phyloP scores from a whole-genome alignment of 1,284 basidiomycete genomes.

The Cryptococcus depauperatus region DNA sequence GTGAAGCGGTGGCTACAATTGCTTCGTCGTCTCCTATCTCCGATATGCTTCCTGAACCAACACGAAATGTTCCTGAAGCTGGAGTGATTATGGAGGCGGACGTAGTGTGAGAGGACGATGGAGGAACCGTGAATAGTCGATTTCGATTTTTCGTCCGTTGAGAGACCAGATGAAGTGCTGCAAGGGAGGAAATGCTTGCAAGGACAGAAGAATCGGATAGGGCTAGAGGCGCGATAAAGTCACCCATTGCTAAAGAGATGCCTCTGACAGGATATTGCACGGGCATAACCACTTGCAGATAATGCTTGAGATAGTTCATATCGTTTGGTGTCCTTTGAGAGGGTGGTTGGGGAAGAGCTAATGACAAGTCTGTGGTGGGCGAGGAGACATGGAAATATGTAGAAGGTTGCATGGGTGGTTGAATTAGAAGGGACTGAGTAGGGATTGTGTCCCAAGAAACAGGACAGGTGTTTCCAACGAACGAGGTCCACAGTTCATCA shows the following conservation, averaged over 20 bases:
- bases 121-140: background rate
- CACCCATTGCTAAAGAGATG: slow-evolving; percentile 10
- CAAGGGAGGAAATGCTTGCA: slow-evolving; percentile 16
- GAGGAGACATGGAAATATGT: slow-evolving; percentile 6
- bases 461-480: slow-evolving; percentile 1
- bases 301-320: slow-evolving; percentile 25
- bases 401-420: background rate
- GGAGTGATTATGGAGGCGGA: slow-evolving; percentile 1
- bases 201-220: slow-evolving; percentile 16
- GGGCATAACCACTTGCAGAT: slow-evolving; percentile 26
- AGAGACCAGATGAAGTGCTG: slow-evolving; percentile 22
- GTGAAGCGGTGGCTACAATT: slow-evolving; percentile 8
- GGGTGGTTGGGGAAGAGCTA: background rate
- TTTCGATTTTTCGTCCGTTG: slow-evolving; percentile 9
- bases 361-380: background rate
- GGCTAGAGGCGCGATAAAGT: slow-evolving; percentile 21
- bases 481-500: slow-evolving; percentile 2
- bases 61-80: background rate
- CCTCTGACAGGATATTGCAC: slow-evolving; percentile 21
- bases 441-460: slow-evolving; percentile 1
- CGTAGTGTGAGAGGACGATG: slow-evolving; percentile 3
- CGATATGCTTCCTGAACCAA: background rate
- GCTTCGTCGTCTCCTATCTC: slow-evolving; percentile 13
- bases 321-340: background rate
- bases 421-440: background rate